Base-by-base conservation (phyloP, 257 asterid species). In the Voacanga thouarsii region DNA sequence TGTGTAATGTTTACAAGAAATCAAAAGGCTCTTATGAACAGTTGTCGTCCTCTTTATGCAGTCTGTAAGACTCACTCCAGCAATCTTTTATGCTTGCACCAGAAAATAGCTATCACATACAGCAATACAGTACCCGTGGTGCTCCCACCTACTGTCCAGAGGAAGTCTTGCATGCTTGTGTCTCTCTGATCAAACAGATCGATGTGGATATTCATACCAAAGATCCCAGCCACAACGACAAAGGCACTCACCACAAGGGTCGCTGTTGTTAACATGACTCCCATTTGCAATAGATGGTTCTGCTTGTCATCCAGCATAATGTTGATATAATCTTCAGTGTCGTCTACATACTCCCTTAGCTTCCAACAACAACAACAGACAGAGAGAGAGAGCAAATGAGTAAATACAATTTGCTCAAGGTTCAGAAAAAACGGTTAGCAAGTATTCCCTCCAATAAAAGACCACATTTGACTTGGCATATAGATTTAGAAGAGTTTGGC, bases 341-440 rank as follows among this genome's bases (percentile, higher is more conserved):
- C 97, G 43, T 94, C 98, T 43, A 94, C 95, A 44, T 94, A 92
- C 80, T 94, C 98, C 86, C 93, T 86, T 86, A 93, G 84, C 97
- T 92, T 76, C 81, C 23, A 78, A 80, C 47, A 72, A 19, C 59
- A 81, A 14, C 28, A 44, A 9, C 24, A 12, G 12, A 77, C 2
- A 21, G 16, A 39, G 30, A 19, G 14, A 79, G 21, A 23, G 69
- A 41, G 71, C 75, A n/a, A 80, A 73, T 69, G 26, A 65, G 49
- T 44, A 1, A 1, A 66, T 45, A 39, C 15, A 39, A 33, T 28
- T 66, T 50, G 74, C 59, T 55, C 43, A 59, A 63, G 44, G 28
- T 6, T 60, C 11, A 61, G 45, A 49, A 45, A n/a, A 45, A 45
- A 67, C n/a, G 18, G 50, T 39, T 26, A 26, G 30, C 72, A 56